Conservation (phyloP, 305 asterid species). For the Withania somnifera region DNA sequence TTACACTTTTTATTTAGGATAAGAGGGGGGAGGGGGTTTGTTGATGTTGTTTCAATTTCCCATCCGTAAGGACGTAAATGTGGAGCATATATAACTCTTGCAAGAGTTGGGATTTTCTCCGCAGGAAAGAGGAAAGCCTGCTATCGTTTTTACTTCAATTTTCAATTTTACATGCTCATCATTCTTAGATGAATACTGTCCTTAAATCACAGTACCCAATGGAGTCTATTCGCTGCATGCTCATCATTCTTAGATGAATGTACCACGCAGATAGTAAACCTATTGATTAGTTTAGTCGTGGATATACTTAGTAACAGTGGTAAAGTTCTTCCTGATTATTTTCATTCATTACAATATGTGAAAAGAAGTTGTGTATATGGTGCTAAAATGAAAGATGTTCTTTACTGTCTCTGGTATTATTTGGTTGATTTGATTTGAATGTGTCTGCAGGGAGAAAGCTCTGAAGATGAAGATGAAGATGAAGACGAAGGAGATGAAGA, state of each 20-base stretch:
- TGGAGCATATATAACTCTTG: background rate
- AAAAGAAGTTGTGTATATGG: background rate
- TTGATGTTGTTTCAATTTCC: background rate
- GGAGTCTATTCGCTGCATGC: background rate
- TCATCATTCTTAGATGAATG: background rate
- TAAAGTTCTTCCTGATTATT: background rate
- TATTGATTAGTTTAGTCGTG: background rate
- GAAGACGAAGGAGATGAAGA: background rate
- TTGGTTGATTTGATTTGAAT: background rate
- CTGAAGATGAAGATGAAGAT: background rate
- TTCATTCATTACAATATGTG: background rate
- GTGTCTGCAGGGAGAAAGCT: slow-evolving; percentile 1
- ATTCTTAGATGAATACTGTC: background rate
- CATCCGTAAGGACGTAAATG: background rate
- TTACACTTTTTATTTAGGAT: background rate
- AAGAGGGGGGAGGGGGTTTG: background rate
- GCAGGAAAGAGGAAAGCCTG: background rate
- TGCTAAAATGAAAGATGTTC: background rate
- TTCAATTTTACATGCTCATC: background rate
- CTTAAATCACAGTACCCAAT: too few relatives aligned
- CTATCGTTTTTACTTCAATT: background rate
- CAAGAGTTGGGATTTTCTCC: background rate
- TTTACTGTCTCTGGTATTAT: background rate
- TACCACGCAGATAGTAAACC: background rate
- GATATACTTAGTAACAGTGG: background rate